Percentiles rank a stretch among this genome's conserved stretches.
Conservation (phyloP, 306 rosid species). For the Begonia masoniana region DNA sequence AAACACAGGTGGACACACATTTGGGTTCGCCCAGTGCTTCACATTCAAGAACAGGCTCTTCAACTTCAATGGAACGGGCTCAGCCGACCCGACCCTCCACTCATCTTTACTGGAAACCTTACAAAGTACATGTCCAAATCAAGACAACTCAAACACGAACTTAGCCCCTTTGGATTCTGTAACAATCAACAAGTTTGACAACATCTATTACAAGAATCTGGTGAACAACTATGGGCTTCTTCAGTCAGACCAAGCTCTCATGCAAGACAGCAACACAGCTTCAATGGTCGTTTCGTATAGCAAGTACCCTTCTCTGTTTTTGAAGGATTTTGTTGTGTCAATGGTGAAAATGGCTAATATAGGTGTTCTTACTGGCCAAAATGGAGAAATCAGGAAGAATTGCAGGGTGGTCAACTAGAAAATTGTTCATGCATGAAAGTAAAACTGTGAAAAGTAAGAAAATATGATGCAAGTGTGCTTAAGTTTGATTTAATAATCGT, state of each 20-base stretch:
- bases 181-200: conserved; percentile 48
- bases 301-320: conserved; percentile 40
- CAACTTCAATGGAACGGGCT: conserved; percentile 48
- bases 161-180: conserved; percentile 49
- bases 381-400: conserved; percentile 59
- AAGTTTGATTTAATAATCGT: too few species aligned
- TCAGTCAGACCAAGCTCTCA: conserved; percentile 67
- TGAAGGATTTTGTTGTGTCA: conserved; percentile 50
- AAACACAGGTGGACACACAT: conserved; percentile 80
- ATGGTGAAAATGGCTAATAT: conserved; percentile 60
- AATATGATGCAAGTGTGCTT: too few species aligned
- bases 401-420: conserved; percentile 50
- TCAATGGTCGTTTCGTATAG: conserved; percentile 42
- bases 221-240: conserved; percentile 56
- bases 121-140: conserved; percentile 44
- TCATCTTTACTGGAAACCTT: conserved; percentile 29
- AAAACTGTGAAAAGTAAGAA: too few species aligned
- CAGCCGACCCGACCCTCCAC: conserved; percentile 58
- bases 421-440: too few species aligned
- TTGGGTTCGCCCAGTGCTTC: conserved; percentile 81
- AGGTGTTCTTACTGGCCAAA: conserved; percentile 56
- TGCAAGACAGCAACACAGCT: conserved; percentile 42
- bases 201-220: conserved; percentile 50
- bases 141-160: conserved; percentile 44
- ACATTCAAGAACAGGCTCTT: conserved; percentile 74